Evolutionary conservation across 2,329 filamentous ascomycete genomes (phyloP).

Genomic region (Emericellopsis cladophorae): DNA sequence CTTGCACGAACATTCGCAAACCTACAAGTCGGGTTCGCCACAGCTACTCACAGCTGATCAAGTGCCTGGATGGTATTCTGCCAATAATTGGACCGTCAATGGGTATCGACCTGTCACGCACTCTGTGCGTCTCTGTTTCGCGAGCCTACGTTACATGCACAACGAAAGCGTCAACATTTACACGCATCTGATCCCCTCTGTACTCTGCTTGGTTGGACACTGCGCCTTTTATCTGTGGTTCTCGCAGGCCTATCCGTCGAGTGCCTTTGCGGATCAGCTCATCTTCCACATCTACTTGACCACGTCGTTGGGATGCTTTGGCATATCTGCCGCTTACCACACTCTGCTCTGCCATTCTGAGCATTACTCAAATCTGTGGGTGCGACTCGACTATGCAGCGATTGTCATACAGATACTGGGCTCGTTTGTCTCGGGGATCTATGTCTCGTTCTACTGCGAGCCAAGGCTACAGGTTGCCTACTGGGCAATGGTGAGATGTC

Average conservation of each 20-base stretch:
- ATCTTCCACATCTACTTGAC: conserved; percentile 25
- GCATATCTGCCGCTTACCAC: conserved; percentile 23
- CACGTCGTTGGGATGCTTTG: conserved; percentile 20
- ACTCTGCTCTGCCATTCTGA: conserved; percentile 25
- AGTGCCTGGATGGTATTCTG: conserved; percentile 26
- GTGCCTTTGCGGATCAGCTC: conserved; percentile 17
- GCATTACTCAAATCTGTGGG: conserved; percentile 18
- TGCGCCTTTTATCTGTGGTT: conserved; percentile 11
- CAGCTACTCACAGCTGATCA: conserved; percentile 1
- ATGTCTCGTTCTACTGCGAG: conserved; percentile 25
- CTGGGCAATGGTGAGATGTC: conserved; percentile 18
- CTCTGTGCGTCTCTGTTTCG: conserved; percentile 20
- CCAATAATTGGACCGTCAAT: conserved; percentile 24
- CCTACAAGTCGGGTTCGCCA: no score
- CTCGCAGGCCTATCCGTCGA: conserved; percentile 15
- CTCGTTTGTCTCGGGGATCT: conserved; percentile 24
- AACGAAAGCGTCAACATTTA: conserved; percentile 20
- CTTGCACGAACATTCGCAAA: no score
- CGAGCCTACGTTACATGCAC: conserved; percentile 25
- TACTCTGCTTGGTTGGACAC: conserved; percentile 18
- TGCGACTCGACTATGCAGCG: conserved; percentile 22
- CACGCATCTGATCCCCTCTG: conserved; percentile 26
- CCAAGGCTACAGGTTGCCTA: conserved; percentile 16
- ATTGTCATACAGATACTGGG: conserved; percentile 24
- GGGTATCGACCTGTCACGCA: conserved; percentile 28